A percentile compares a stretch with the other conserved stretches of the same genome.
phyloP scores from a whole-genome alignment of 2,329 filamentous ascomycete genomes.

The Cladophialophora carrionii region DNA sequence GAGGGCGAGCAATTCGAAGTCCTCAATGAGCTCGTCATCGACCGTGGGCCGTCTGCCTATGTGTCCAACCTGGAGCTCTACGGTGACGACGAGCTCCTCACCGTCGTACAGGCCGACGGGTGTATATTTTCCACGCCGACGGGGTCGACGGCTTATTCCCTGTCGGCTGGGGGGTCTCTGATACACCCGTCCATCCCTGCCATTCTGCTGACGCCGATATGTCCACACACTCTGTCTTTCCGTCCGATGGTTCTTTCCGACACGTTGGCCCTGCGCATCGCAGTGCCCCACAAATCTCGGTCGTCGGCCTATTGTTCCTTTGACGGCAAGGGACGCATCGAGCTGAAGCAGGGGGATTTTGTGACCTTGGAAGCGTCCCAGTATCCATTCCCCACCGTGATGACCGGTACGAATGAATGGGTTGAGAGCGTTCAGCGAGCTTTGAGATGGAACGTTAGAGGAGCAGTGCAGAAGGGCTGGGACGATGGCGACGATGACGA shows the following conservation, averaged over 20 bases:
- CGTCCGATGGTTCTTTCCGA: constrained; percentile 97
- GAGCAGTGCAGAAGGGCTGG: constrained; percentile 88
- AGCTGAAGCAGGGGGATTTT: constrained; percentile 89
- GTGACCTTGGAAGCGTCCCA: constrained; percentile 95
- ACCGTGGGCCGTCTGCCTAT: constrained; percentile 93
- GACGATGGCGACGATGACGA: constrained; percentile 52
- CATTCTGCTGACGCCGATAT: constrained; percentile 95
- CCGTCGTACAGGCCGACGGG: constrained; percentile 93
- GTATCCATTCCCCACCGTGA: constrained; percentile 96
- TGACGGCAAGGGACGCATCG: constrained; percentile 93
- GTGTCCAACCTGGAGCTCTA: constrained; percentile 96
- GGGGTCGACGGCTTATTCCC: constrained; percentile 89
- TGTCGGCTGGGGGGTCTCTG: constrained; percentile 91
- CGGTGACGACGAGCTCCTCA: constrained; percentile 91
- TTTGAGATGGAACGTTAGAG: constrained; percentile 90
- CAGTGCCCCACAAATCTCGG: constrained; percentile 79
- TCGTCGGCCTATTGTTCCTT: constrained; percentile 97
- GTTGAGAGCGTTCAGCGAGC: constrained; percentile 93
- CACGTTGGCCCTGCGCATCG: constrained; percentile 86
- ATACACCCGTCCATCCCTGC: constrained; percentile 97
- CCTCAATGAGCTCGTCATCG: constrained; percentile 96
- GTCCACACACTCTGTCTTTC: constrained; percentile 95
- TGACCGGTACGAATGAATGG: constrained; percentile 88
- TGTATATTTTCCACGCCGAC: constrained; percentile 98
- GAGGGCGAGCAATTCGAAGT: constrained; percentile 97